Evolutionary conservation across 768 basidiomycete genomes (phyloP), one percentile per base, ranked within the genome.

Genomic region (Amanita brunnescens): DNA sequence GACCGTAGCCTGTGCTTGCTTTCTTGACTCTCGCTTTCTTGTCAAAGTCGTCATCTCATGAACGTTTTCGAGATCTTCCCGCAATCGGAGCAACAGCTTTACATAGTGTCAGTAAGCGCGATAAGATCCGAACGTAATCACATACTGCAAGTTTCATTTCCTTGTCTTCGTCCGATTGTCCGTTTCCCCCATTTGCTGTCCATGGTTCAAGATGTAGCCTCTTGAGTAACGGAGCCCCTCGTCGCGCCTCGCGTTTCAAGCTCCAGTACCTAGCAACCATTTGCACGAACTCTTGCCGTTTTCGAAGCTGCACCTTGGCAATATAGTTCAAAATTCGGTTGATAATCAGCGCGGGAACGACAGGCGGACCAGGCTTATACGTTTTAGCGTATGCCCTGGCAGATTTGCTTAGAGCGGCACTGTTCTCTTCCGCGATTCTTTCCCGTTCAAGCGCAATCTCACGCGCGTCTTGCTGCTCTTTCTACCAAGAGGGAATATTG

Each of bases 191-290:
- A 37, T 77, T 81, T 2, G 91, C 90, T 0, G 94, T 97, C 96
- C 96, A 98, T 0, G 96, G 95, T 70, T 99, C 95, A 23, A 98
- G 71, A 68, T 99, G 93, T 52, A 99, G 63, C 48, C 96, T 64
- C 67, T 98, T 98, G 57, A 99, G 66, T 54, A 98, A 66, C 9
- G 96, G 95, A 7, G 96, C 96, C 3, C 96, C 96, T 35, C 95
- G 68, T 55, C 96, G 77, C 1, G 83, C 91, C 63, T 98, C 95
- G 3, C 96, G 74, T 69, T 99, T 98, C 65, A 99, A 65, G 67
- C 96, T 97, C 96, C 96, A 99, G 61, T 97, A 99, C 61, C 82
- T 79, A 60, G 89, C 94, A 29, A 93, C 73, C 59, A 81, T 66
- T 43, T 81, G 76, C 10, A 98, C 68, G 50, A 94, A 89, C 40